Percentiles rank a stretch among this genome's conserved stretches.
phyloP scores from a whole-genome alignment of 495 filamentous ascomycete genomes.

The Staphylotrichum tortipilum region DNA sequence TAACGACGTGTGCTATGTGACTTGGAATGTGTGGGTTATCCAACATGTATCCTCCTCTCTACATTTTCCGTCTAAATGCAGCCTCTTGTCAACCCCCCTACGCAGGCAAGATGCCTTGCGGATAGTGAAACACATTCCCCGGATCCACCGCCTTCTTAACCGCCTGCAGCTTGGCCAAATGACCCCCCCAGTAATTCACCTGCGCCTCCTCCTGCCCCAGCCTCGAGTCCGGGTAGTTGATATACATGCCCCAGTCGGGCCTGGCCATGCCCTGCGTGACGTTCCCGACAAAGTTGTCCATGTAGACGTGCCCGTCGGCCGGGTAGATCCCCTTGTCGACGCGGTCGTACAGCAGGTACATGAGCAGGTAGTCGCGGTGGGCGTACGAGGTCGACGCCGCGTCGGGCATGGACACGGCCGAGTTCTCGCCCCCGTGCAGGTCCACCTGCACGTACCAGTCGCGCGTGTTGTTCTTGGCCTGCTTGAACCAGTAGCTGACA shows the following conservation, averaged over 20 bases:
- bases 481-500: conserved; percentile 35
- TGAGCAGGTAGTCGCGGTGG: conserved; percentile 37
- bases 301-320: conserved; percentile 23
- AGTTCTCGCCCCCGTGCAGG: conserved; percentile 37
- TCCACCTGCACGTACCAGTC: conserved; percentile 43
- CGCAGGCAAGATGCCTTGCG: conserved; percentile 29
- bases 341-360: conserved; percentile 37
- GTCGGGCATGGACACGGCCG: conserved; percentile 26
- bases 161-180: conserved; percentile 43
- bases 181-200: conserved; percentile 45
- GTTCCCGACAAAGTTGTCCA: conserved; percentile 31
- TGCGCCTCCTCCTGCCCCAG: conserved; percentile 31
- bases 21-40: not conserved
- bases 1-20: too few species aligned
- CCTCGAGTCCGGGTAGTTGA: conserved; percentile 39
- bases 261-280: conserved; percentile 23
- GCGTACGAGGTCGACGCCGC: conserved; percentile 30
- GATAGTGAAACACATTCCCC: conserved; percentile 52
- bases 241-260: conserved; percentile 35
- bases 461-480: conserved; percentile 32
- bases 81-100: not conserved
- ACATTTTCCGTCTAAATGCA: too few species aligned
- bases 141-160: conserved; percentile 53
- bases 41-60: not conserved
- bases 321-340: conserved; percentile 27